Base-by-base conservation (phyloP, 2,329 filamentous ascomycete genomes). In the Epichloe elymi region DNA sequence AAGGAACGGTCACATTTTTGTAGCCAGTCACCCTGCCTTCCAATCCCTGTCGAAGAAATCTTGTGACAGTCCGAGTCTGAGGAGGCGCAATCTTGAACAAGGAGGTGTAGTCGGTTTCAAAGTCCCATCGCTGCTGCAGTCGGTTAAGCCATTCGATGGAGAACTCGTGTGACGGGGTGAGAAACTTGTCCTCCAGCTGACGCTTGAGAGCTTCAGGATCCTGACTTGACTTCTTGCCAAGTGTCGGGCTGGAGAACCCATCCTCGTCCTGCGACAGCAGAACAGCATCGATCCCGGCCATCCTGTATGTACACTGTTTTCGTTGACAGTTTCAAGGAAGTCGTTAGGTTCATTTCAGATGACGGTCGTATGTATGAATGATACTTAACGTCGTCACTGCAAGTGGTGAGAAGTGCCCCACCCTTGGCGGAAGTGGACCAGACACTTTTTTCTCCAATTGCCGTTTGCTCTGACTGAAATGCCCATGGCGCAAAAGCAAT, bases 11-110 rank as follows among this genome's bases (percentile, higher is more conserved):
- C 48, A 97, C 87, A 65, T 96, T 93, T 63, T 84, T 86, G 67
- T 98, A 97, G 48, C 90, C 90, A 8, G 88, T 95, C 23, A 98
- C 91, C 49, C 85, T 80, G 20, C 93, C 93, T 68, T 97, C 89
- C 14, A 97, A 76, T 5, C 93, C 93, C 67, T 95, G 88, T 51
- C 93, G 79, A 43, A 83, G 85, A 66, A 98, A 98, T 33, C 93
- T 83, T 30, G 88, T 95, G 58, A 96, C 84, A n/a, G 90, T 97
- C 52, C 93, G 82, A 15, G 89, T 91, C 68, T 97, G 93, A 0
- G 91, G 94, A 3, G 89, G 87, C 1, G 89, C 88, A 50, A 97
- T 77, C 56, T 84, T 80, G 67, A 95, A 95, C 17, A 97, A 77
- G 51, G 88, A 82, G n/a, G 82, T 79, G 63, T 90, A 86, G 60